Base-by-base conservation (phyloP, 108 stramenopile genomes). In the Nitzschia sp. region DNA sequence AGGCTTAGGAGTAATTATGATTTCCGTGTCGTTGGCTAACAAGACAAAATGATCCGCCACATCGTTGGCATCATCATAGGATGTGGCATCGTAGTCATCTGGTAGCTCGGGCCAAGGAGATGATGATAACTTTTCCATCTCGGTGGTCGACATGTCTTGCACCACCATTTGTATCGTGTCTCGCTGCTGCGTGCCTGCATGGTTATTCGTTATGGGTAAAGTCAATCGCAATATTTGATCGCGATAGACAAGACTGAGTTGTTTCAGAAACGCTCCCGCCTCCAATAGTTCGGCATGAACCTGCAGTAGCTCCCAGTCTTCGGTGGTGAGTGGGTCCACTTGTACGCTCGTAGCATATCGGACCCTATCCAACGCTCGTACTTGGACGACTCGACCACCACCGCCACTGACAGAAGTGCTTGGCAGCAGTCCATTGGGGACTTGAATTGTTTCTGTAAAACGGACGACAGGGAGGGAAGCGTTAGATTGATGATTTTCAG, bases 241-340 rank as follows among this genome's bases (percentile, higher is more conserved):
- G 0, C 66, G 64, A 78, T 77, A 91, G 15, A 94, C 81, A 27
- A 94, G 56, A 46, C 77, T 82, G 46, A 91, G 56, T 75, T 94
- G 93, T 50, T 70, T 68, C 46, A 94, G 58, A 45, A 90, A 60
- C 8, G 70, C 79, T 4, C 89, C 93, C 21, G 72, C 66, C 76
- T 91, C 88, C 45, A 91, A 74, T 16, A 64, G 48, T 16, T 67
- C 72, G 16, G 89, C 76, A 63, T 86, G 68, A 72, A 78, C 79
- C 65, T 94, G 83, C 22, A 90, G 69, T 56, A 90, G 74, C 67
- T 91, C 87, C 89, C 88, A 90, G 71, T 91, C 93, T 22, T 80
- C 64, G 13, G 77, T 68, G 3, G 79, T 61, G 15, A 83, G n/a
- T 21, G 90, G 93, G 69, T 91, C 84, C 48, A 90, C 73, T 1